A percentile compares a stretch with the other conserved stretches of the same genome.
phyloP scores from a whole-genome alignment of 257 asterid species.

The Solanum dulcamara region DNA sequence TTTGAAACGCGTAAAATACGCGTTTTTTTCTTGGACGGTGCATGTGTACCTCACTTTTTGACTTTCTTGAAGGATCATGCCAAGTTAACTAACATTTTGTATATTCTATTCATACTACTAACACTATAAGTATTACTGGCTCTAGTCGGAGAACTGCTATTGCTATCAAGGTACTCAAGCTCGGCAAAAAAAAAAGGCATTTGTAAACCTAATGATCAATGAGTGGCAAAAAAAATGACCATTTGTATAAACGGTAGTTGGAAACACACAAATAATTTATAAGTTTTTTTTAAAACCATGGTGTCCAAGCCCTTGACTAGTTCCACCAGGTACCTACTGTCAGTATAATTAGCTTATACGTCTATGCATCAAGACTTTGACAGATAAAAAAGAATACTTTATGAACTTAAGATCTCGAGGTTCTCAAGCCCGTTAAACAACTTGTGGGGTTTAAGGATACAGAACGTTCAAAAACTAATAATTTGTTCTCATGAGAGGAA shows the following conservation, averaged over 20 bases:
- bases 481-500: no score
- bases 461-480: no score
- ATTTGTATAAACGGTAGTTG: background rate
- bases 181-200: background rate
- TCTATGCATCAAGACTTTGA: no score
- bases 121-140: background rate
- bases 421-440: no score
- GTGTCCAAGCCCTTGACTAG: background rate
- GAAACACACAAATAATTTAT: background rate
- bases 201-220: background rate
- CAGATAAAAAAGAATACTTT: no score
- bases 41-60: no score
- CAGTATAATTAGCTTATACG: no score
- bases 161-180: no score
- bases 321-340: background rate
- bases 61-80: background rate
- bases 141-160: background rate
- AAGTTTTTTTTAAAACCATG: background rate
- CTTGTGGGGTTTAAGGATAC: no score
- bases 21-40: no score
- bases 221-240: background rate
- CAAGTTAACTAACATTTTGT: background rate
- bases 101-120: background rate
- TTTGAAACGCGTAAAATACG: no score
- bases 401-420: no score